Conservation (phyloP, 2,329 filamentous ascomycete genomes). For the Periconia macrospinosa region DNA sequence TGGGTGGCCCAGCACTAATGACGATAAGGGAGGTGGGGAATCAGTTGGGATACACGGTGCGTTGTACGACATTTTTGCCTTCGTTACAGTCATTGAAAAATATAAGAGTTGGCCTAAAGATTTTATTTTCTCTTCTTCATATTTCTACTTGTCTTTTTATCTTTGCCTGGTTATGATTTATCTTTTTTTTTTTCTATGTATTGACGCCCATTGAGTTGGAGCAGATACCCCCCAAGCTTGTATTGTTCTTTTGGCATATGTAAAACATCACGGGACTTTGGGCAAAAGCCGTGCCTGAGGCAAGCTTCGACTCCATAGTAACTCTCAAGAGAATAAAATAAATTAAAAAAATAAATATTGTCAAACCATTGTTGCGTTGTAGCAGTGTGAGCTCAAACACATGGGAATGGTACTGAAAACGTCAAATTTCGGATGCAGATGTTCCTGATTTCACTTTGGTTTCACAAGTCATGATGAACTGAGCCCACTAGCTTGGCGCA, state of each 20-base stretch:
- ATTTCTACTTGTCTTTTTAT: conserved; percentile 6
- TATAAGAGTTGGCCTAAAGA: conserved; percentile 40
- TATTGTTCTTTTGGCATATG: background rate
- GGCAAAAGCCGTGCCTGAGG: too few relatives aligned
- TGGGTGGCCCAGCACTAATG: background rate
- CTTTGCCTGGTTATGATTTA: conserved; percentile 2
- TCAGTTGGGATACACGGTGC: background rate
- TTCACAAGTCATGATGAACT: background rate
- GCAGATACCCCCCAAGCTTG: background rate
- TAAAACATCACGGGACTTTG: background rate
- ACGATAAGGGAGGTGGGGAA: conserved; percentile 7
- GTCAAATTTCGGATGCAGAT: background rate
- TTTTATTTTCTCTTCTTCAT: conserved; percentile 18
- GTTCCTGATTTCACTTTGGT: background rate
- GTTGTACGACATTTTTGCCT: conserved; percentile 16
- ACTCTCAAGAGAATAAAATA: background rate
- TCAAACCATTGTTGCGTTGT: background rate
- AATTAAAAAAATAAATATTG: background rate
- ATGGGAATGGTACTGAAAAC: background rate
- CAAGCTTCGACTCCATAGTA: too few relatives aligned
- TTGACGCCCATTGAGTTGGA: background rate
- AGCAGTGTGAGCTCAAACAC: background rate
- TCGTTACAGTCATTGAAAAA: conserved; percentile 37
- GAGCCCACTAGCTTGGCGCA: too few relatives aligned
- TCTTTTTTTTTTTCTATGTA: conserved; percentile 3